Evolutionary conservation across 805 yeast genomes (phyloP).

Genomic region (Pichia insulana): DNA sequence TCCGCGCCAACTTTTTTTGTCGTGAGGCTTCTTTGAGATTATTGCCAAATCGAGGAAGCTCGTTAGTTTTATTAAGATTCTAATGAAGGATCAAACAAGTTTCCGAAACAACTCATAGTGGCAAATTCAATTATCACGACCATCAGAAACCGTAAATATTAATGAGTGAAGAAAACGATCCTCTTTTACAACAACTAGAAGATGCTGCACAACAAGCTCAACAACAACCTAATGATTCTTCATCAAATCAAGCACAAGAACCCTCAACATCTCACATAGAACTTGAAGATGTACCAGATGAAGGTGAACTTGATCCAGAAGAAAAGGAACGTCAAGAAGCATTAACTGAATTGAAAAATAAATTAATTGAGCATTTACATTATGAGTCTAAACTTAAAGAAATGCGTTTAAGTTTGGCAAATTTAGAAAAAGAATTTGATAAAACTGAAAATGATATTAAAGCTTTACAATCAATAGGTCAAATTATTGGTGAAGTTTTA

Average conservation of each 20-base stretch:
- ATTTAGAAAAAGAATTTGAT: conserved; percentile 71
- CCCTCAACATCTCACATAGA: conserved; percentile 1
- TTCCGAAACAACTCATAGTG: neutral
- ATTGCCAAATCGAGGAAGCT: neutral
- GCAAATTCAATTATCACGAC: neutral
- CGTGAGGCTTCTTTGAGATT: too few species aligned
- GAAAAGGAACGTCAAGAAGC: conserved; percentile 55
- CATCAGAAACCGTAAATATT: neutral
- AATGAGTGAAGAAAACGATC: conserved; percentile 51
- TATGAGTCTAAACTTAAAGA: conserved; percentile 89
- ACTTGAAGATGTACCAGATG: conserved; percentile 1
- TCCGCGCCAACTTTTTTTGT: too few species aligned
- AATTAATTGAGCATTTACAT: conserved; percentile 84
- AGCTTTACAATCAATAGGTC: conserved; percentile 95
- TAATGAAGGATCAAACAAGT: neutral
- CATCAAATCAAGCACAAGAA: conserved; percentile 5
- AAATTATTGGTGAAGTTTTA: conserved; percentile 92
- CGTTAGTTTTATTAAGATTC: too few species aligned
- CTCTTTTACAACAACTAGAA: conserved; percentile 62
- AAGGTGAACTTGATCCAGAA: conserved; percentile 9
- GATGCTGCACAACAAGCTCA: conserved; percentile 23
- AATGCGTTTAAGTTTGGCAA: conserved; percentile 74
- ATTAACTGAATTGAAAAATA: conserved; percentile 67
- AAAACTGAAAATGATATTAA: conserved; percentile 96
- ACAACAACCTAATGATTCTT: neutral